Conservation (phyloP, 2,329 filamentous ascomycete genomes). For the Trichoderma afroharzianum region DNA sequence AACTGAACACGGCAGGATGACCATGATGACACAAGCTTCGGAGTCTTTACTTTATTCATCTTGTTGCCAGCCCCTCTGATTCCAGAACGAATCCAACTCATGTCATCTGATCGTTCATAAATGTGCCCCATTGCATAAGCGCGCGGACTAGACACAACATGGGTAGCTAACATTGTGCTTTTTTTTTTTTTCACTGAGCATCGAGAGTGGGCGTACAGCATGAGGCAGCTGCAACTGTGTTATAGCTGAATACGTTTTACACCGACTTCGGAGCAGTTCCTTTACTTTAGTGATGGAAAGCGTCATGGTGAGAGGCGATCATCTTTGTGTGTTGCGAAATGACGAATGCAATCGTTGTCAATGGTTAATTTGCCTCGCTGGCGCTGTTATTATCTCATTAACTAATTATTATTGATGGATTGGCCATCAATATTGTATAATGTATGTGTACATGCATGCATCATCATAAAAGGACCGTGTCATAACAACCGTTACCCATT, state of each 20-base stretch:
- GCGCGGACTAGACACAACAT: neutral
- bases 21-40: neutral
- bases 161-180: neutral
- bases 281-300: neutral
- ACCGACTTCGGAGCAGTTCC: neutral
- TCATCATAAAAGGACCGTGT: conserved; percentile 10
- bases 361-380: conserved; percentile 3
- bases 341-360: neutral
- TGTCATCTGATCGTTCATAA: neutral
- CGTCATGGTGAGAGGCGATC: neutral
- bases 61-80: neutral
- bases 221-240: neutral
- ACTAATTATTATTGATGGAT: neutral
- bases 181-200: neutral
- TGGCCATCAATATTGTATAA: neutral
- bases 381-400: conserved; percentile 11
- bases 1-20: neutral
- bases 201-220: neutral
- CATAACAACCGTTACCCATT: neutral
- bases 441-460: conserved; percentile 1
- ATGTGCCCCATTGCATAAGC: conserved; percentile 3
- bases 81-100: neutral
- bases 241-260: neutral
- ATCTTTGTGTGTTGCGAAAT: neutral
- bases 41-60: neutral